Evolutionary conservation across 202 grass and related monocot species (phyloP).

Genomic region (Digitaria exilis): DNA sequence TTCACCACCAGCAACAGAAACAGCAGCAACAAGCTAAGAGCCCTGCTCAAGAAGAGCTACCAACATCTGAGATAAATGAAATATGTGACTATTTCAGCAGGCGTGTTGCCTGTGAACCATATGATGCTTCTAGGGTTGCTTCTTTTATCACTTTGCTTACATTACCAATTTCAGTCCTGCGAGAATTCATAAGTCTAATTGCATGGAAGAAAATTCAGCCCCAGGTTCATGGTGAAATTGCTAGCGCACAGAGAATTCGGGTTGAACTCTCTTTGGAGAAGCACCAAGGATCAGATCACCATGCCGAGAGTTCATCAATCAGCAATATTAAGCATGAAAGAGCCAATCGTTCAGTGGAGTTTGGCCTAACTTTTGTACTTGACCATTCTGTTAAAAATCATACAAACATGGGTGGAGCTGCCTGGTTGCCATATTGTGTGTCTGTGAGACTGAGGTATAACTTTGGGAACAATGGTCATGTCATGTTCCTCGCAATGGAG

Average conservation of each 20-base stretch:
- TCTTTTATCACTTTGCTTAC: constrained; percentile 96
- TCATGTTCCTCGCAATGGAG: constrained; percentile 72
- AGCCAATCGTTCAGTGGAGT: constrained; percentile 70
- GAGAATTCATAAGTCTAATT: constrained; percentile 84
- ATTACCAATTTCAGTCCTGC: constrained; percentile 71
- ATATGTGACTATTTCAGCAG: constrained; percentile 88
- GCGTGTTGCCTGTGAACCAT: constrained; percentile 86
- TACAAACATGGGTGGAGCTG: constrained; percentile 71
- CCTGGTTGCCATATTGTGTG: constrained; percentile 85
- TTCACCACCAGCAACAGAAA: constrained; percentile 85
- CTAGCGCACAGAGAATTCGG: constrained; percentile 48
- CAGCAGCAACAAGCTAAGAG: constrained; percentile 60
- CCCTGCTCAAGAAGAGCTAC: constrained; percentile 70
- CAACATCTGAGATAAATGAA: constrained; percentile 75
- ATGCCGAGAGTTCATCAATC: constrained; percentile 49
- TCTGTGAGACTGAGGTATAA: constrained; percentile 78
- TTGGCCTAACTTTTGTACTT: constrained; percentile 80
- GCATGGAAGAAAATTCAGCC: constrained; percentile 80
- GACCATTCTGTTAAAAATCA: constrained; percentile 60
- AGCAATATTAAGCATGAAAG: constrained; percentile 94
- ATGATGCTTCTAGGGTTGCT: constrained; percentile 84
- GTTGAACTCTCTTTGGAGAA: constrained; percentile 83
- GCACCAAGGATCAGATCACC: constrained; percentile 48
- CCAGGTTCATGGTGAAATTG: constrained; percentile 59
- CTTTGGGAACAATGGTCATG: constrained; percentile 58